phyloP scores from a whole-genome alignment of 805 yeast species.

The Saturnispora sanitii region DNA sequence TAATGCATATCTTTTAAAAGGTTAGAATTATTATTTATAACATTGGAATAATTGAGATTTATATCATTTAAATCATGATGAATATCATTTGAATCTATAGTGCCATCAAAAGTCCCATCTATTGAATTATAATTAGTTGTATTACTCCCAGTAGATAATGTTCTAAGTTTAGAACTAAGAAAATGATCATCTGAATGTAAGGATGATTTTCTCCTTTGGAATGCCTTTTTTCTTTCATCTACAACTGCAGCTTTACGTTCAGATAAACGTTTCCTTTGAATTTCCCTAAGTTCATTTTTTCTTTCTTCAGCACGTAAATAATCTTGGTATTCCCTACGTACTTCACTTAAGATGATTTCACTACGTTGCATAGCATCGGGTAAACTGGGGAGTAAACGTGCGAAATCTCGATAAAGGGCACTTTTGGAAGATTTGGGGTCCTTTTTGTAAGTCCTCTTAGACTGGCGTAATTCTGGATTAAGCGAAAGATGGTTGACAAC shows the following conservation, averaged over 20 bases:
- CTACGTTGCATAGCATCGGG: constrained; percentile 24
- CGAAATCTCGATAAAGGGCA: constrained; percentile 21
- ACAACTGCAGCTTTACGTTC: constrained; percentile 14
- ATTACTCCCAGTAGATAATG: constrained; percentile 16
- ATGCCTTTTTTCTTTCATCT: constrained; percentile 9
- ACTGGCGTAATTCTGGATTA: constrained; percentile 35
- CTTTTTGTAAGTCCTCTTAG: constrained; percentile 16
- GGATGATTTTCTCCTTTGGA: constrained; percentile 13
- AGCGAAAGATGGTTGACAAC: constrained; percentile 36
- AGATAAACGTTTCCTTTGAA: constrained; percentile 16
- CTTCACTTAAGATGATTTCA: constrained; percentile 21
- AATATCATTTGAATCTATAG: no score
- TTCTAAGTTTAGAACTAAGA: constrained; percentile 18
- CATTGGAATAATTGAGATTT: constrained; percentile 13
- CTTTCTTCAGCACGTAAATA: constrained; percentile 18
- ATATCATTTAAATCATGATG: no score
- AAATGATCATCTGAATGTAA: constrained; percentile 13
- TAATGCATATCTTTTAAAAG: no score
- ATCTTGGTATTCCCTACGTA: constrained; percentile 20
- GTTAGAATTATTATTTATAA: not conserved
- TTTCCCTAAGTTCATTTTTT: constrained; percentile 15
- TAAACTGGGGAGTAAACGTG: constrained; percentile 16
- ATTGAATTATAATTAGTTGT: constrained; percentile 1
- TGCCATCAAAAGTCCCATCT: constrained; percentile 3
- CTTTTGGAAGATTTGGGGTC: constrained; percentile 18